Evolutionary conservation across 164 flowering plant species (phyloP), one percentile per base, ranked within the genome.

Genomic region (Platanus orientalis): DNA sequence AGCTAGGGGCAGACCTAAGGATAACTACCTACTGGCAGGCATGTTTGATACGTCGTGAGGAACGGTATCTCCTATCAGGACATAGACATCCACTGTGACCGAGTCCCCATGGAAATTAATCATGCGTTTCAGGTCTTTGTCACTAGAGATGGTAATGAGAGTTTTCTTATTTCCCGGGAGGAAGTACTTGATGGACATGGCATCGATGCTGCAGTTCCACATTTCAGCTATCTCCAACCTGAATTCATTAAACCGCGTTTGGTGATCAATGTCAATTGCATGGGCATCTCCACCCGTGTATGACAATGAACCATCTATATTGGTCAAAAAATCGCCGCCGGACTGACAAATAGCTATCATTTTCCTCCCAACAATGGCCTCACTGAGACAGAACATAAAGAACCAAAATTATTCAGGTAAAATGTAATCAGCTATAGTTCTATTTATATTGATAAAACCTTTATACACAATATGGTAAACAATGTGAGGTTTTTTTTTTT

Each of bases 301-400:
- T 1, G 75, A 58, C 64, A 86, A 58, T 0, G 80, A 60, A 13
- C 87, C 92, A 69, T 86, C 85, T 50, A 66, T 75, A 12, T 68
- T 62, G 0, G 75, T 69, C 60, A 67, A 75, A 71, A 86, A 84
- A 60, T 78, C 80, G 1, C 92, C 89, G 4, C 89, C 84, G 0
- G 85, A 75, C 72, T 86, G 89, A 64, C 96, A 89, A 55, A 87
- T 87, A 19, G 90, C 90, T 39, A 89, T 89, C 11, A 89, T 53
- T 66, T 81, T 84, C 65, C 80, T 83, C 6, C 75, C 54, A 16
- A 71, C 78, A 84, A 80, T 82, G 58, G 25, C 73, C 69, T 28
- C 52, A 30, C 30, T 1, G n/a, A 7, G 52, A 20, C 34, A 49
- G 0, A 32, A 13, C 16, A 0, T 30, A 11, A 27, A 59, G 0